A percentile compares a stretch with the other conserved stretches of the same genome.
These are phyloP conservation scores for Bassia scoparia DNA, from an alignment of 148 eudicot genomes.

Conservation along the genomic window DNA sequence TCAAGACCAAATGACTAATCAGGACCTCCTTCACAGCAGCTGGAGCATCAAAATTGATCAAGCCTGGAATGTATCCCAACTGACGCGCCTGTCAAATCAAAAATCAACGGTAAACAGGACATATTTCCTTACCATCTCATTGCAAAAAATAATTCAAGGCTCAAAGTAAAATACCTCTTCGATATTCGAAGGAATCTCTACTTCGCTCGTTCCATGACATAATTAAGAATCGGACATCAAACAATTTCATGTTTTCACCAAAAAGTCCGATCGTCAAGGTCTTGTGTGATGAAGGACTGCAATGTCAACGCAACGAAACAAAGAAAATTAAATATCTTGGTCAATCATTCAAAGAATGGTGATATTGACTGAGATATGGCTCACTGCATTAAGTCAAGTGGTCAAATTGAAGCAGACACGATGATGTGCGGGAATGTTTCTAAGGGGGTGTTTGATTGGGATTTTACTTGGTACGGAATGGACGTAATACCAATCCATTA, in stretches of 20 bases:
- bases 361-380: too few relatives aligned
- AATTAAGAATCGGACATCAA: conserved; percentile 72
- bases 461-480: too few relatives aligned
- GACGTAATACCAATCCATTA: too few relatives aligned
- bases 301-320: conserved; percentile 23
- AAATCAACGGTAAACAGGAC: neutral
- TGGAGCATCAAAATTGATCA: conserved; percentile 96
- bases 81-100: conserved; percentile 53
- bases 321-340: conserved; percentile 2
- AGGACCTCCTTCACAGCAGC: conserved; percentile 77
- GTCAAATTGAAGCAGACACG: too few relatives aligned
- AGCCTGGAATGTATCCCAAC: conserved; percentile 78
- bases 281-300: conserved; percentile 92
- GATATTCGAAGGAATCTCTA: conserved; percentile 42
- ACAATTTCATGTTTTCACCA: conserved; percentile 54
- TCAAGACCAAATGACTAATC: conserved; percentile 66
- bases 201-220: conserved; percentile 39
- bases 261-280: conserved; percentile 69
- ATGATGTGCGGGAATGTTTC: too few relatives aligned
- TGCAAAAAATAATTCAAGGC: neutral
- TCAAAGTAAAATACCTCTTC: conserved; percentile 46
- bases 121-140: too few relatives aligned
- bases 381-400: too few relatives aligned
- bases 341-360: too few relatives aligned
- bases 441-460: too few relatives aligned